Evolutionary conservation across 2,329 filamentous ascomycete genomes (phyloP), one percentile per base, ranked within the genome.

Genomic region (Fusarium newnesense): DNA sequence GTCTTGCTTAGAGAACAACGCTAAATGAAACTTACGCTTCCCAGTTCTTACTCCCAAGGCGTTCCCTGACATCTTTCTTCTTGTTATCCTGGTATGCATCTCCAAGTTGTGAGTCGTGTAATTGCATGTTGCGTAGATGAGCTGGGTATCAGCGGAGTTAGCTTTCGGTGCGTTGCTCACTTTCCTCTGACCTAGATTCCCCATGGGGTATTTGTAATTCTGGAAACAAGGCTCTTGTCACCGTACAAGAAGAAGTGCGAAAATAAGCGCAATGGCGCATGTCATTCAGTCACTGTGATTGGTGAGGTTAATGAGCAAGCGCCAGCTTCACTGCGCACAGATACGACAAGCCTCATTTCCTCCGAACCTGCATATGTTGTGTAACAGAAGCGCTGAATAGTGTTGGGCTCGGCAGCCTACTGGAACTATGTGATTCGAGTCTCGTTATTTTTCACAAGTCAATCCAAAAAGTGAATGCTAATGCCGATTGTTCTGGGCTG

Each of bases 1-100:
- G 21, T 18, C 1, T 3, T n/a, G n/a, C 8, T 24, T 34, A 7
- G n/a, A 0, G 0, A 21, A 4, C 10, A 0, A 9, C 2, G 9
- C 4, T 2, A 34, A 3, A 19, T 10, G 16, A 2, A 9, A 28
- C n/a, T 16, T 2, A 21, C 36, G 19, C 34, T 3, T 13, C 1
- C 28, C 50, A 54, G 21, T 40, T n/a, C 4, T 37, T 28, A 4
- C 10, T 3, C 2, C 18, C n/a, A 28, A 39, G 36, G 9, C 8
- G 4, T 15, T 0, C 5, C 28, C 30, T 32, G 9, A 54, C 7
- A 0, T 24, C 24, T 0, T 43, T 2, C 21, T 40, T 39, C 19
- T 28, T 60, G 0, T 24, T 16, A 12, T 60, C 47, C 9, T 60
- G 46, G 37, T 60, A 54, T 4, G 47, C 37, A 1, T 60, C 58